Evolutionary conservation across 1,139 yeast species (phyloP).

Genomic region (Kurtzmaniella quercitrusa): DNA sequence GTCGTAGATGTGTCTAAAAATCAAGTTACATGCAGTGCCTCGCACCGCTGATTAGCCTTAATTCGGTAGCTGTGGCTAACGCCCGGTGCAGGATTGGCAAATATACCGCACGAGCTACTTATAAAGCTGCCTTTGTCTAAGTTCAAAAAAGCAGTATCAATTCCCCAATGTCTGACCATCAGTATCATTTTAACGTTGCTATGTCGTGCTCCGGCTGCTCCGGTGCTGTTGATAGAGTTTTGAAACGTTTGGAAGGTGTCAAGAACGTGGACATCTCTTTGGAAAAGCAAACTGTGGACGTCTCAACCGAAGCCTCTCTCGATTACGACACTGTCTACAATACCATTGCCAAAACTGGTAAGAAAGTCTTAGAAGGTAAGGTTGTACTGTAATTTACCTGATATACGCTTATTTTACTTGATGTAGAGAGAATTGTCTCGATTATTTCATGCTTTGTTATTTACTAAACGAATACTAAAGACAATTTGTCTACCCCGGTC

Average conservation of each 20-base stretch:
- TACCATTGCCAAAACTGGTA: conserved; percentile 88
- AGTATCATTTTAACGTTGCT: conserved; percentile 71
- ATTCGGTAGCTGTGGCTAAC: not conserved
- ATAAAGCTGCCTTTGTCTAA: not conserved
- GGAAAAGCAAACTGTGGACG: conserved; percentile 80
- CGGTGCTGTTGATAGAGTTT: conserved; percentile 77
- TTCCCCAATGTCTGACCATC: conserved; percentile 41
- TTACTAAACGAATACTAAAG: no score
- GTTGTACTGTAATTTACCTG: conserved; percentile 24
- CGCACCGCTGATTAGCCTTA: not conserved
- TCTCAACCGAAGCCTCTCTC: conserved; percentile 50
- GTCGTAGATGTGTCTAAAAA: not conserved
- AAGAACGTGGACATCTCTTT: conserved; percentile 67
- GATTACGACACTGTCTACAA: conserved; percentile 74
- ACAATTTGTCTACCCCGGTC: not conserved
- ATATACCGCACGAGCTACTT: not conserved
- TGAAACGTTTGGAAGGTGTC: conserved; percentile 72
- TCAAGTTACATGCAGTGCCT: not conserved
- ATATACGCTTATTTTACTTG: no score
- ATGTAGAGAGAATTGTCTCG: no score
- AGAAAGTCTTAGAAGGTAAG: conserved; percentile 68
- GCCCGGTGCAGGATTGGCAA: not conserved
- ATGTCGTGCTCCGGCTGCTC: conserved; percentile 91
- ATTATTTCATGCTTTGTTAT: no score
- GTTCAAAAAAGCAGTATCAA: not conserved